phyloP scores from a whole-genome alignment of 1,139 yeast species.

The Zygosaccharomyces pseudobailii region DNA sequence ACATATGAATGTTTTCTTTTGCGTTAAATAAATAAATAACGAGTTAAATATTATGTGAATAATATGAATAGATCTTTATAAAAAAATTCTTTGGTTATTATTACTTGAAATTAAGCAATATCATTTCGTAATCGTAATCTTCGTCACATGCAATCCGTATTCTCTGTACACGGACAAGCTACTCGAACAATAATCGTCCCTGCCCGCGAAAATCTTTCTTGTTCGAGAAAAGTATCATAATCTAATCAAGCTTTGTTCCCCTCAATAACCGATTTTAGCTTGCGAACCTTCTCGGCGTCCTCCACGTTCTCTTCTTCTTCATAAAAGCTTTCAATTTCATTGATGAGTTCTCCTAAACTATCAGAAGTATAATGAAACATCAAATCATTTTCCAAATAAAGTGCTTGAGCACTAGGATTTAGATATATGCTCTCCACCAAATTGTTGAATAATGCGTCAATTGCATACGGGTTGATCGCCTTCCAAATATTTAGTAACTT shows the following conservation, averaged over 20 bases:
- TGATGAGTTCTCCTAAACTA: constrained; percentile 14
- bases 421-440: constrained; percentile 30
- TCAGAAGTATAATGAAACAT: constrained; percentile 18
- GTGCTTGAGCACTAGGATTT: constrained; percentile 17
- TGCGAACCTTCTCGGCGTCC: constrained; percentile 15
- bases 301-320: constrained; percentile 14
- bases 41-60: not conserved
- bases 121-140: constrained; percentile 1
- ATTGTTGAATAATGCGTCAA: constrained; percentile 30
- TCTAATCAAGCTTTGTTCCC: not conserved
- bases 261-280: constrained; percentile 12
- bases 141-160: not conserved
- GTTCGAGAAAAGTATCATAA: not conserved
- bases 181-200: not conserved
- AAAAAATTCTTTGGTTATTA: not conserved
- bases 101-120: not conserved
- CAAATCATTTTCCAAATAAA: constrained; percentile 20
- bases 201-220: not conserved
- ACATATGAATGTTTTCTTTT: not conserved
- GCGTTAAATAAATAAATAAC: not conserved
- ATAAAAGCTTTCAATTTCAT: constrained; percentile 16
- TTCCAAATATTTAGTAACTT: constrained; percentile 26
- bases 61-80: not conserved
- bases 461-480: constrained; percentile 15
- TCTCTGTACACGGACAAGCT: not conserved